Conservation (phyloP, 208 protist species). For the Leishmania martiniquensis region DNA sequence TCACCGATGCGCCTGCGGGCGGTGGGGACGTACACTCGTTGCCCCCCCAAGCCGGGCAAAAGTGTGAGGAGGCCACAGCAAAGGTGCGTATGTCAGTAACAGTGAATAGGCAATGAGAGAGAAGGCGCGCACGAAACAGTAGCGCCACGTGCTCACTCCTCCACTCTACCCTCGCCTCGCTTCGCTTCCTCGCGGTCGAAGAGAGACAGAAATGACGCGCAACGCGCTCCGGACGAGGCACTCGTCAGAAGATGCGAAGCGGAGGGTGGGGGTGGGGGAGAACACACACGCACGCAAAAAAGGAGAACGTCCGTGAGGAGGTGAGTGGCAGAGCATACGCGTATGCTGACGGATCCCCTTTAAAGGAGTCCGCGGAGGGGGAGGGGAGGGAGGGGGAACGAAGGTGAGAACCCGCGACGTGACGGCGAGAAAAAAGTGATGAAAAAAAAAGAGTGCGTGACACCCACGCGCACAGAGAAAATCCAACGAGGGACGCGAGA, state of each 20-base stretch:
- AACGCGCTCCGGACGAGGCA: too few species aligned
- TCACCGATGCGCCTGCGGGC: not conserved
- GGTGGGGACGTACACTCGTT: too few species aligned
- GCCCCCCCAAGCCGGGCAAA: too few species aligned
- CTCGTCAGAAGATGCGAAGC: not conserved
- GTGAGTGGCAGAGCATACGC: not conserved
- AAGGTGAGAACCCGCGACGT: not conserved
- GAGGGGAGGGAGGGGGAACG: too few species aligned
- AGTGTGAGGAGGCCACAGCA: too few species aligned
- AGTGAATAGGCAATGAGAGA: not conserved
- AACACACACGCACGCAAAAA: not conserved
- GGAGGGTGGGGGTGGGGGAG: not conserved
- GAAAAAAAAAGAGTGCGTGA: conserved; percentile 4
- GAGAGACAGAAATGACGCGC: not conserved
- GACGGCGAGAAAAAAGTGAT: conserved; percentile 1
- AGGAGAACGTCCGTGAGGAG: not conserved
- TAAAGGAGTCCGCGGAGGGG: too few species aligned
- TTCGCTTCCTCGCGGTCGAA: too few species aligned
- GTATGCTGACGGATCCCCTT: not conserved
- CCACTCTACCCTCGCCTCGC: too few species aligned
- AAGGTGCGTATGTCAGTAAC: not conserved
- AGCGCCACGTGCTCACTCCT: too few species aligned
- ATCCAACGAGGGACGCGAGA: not conserved
- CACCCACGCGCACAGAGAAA: not conserved
- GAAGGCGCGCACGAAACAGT: not conserved